phyloP scores from a whole-genome alignment of 2,329 filamentous ascomycete species.

The Monosporascus sp. region DNA sequence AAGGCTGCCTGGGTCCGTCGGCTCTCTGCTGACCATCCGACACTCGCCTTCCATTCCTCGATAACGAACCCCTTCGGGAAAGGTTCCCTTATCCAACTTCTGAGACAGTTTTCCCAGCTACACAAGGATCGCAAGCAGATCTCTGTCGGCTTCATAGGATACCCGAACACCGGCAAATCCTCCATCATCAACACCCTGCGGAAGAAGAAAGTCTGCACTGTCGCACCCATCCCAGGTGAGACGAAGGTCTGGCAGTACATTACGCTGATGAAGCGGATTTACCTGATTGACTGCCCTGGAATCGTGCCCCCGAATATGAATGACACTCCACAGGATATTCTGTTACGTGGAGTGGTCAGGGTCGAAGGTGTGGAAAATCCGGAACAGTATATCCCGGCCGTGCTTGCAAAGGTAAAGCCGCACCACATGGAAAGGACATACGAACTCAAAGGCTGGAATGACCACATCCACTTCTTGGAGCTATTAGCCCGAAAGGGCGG shows the following conservation, averaged over 20 bases:
- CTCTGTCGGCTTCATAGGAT: conserved; percentile 78
- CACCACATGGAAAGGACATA: conserved; percentile 93
- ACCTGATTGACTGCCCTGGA: conserved; percentile 94
- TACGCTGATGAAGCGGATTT: conserved; percentile 86
- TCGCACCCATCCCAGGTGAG: conserved; percentile 92
- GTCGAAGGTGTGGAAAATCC: conserved; percentile 96
- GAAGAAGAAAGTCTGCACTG: conserved; percentile 89
- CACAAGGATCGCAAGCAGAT: conserved; percentile 93
- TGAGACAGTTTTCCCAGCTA: conserved; percentile 87
- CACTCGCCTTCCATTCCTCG: conserved; percentile 87
- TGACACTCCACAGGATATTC: conserved; percentile 81
- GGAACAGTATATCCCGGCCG: conserved; percentile 86
- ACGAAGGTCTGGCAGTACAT: conserved; percentile 99
- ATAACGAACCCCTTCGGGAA: conserved; percentile 97
- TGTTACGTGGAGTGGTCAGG: conserved; percentile 85
- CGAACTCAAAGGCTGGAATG: conserved; percentile 73
- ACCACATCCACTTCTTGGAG: conserved; percentile 79
- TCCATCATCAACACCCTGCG: conserved; percentile 95
- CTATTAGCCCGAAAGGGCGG: conserved; percentile 82
- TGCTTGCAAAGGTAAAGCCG: conserved; percentile 74
- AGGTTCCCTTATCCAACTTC: conserved; percentile 83
- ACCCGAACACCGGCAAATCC: conserved; percentile 93
- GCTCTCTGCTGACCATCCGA: conserved; percentile 87
- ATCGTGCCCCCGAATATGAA: conserved; percentile 85
- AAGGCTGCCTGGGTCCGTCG: conserved; percentile 90